phyloP scores from a whole-genome alignment of 768 basidiomycete genomes.

The Hemileccinum rubropunctum region DNA sequence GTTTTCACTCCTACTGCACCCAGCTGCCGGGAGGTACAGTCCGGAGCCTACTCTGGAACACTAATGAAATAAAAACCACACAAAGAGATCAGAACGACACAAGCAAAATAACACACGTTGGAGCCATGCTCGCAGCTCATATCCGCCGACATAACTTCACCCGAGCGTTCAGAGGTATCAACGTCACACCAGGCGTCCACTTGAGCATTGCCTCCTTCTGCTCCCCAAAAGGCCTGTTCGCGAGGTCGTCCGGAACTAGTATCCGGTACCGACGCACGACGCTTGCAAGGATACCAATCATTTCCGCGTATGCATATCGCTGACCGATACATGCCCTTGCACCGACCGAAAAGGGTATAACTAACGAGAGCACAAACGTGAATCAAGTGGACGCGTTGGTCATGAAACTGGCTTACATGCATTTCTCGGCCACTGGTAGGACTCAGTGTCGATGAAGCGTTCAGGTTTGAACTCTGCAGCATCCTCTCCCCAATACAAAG shows the following conservation, averaged over 20 bases:
- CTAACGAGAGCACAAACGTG: conserved; percentile 16
- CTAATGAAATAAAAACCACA: too few species aligned
- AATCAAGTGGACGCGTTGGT: not conserved
- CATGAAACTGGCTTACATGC: conserved; percentile 36
- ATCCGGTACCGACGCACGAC: conserved; percentile 43
- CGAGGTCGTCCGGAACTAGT: conserved; percentile 37
- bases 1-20: too few species aligned
- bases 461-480: conserved; percentile 44
- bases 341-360: conserved; percentile 45
- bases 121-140: conserved; percentile 1
- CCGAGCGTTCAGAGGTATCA: conserved; percentile 31
- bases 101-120: not conserved
- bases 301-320: conserved; percentile 45
- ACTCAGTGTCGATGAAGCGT: conserved; percentile 48
- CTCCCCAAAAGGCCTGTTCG: conserved; percentile 24
- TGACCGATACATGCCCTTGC: conserved; percentile 49
- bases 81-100: conserved; percentile 4
- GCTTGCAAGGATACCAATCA: conserved; percentile 41
- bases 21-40: too few species aligned
- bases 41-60: too few species aligned
- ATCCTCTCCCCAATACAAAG: conserved; percentile 50
- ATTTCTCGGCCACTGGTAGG: conserved; percentile 51
- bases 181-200: conserved; percentile 38
- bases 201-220: conserved; percentile 34
- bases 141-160: conserved; percentile 23